These are phyloP conservation scores for Isabelozyma rhagii DNA, from an alignment of 805 yeast genomes.

Conservation along the genomic window DNA sequence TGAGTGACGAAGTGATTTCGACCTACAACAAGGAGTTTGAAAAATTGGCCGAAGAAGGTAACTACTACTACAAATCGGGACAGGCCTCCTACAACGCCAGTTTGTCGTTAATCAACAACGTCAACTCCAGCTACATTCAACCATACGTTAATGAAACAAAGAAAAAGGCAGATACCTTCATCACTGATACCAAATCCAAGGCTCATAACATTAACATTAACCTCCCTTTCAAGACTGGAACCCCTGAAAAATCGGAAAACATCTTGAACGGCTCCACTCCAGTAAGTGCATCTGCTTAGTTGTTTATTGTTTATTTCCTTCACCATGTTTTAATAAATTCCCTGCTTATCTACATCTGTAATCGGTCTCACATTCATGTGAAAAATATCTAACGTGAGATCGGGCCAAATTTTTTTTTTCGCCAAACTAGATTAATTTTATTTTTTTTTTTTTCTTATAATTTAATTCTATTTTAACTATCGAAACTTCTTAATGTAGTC, in stretches of 20 bases:
- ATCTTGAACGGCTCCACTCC: conserved; percentile 9
- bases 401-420: too few species aligned
- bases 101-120: conserved; percentile 24
- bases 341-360: too few species aligned
- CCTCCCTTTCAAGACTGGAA: background rate
- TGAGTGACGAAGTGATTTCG: conserved; percentile 25
- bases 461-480: background rate
- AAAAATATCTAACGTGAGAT: too few species aligned
- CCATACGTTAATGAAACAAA: conserved; percentile 36
- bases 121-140: conserved; percentile 34
- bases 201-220: background rate
- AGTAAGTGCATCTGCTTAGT: conserved; percentile 23
- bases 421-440: too few species aligned
- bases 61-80: conserved; percentile 29
- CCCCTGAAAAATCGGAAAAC: background rate
- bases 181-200: conserved; percentile 18
- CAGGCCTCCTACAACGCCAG: conserved; percentile 35
- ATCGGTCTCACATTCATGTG: background rate
- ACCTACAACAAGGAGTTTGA: conserved; percentile 35
- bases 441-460: too few species aligned
- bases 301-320: background rate
- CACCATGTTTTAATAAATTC: background rate
- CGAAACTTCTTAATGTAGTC: conserved; percentile 51
- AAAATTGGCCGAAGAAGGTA: conserved; percentile 12
- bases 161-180: conserved; percentile 28